Evolutionary conservation across 192 early-diverging fungal species (phyloP), one percentile per base, ranked within the genome.

Genomic region (Entophlyctis helioformis): DNA sequence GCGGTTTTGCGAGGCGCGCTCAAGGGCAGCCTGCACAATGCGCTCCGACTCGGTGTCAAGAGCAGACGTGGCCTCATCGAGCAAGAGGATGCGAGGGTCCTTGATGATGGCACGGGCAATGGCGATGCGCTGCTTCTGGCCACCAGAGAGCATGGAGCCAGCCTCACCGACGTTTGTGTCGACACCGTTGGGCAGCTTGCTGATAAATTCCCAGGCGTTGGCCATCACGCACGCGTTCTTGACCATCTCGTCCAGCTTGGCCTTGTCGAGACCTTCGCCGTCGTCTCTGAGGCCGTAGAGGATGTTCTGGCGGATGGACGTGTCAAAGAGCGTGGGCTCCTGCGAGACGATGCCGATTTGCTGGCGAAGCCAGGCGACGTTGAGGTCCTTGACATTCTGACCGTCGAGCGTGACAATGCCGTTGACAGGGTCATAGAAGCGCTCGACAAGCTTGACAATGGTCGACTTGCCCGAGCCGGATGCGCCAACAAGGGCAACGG

Each of bases 61-160:
- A 0, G 73, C 73, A 20, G 60, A 64, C 4, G 73, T 76, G 19
- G 73, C 73, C 41, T 76, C 73, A 48, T 76, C 73, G 25, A 76
- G 48, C 2, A 76, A 36, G 45, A 98, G 72, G 9, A 96, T 87
- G 20, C 62, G 63, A 11, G 91, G 89, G 53, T 91, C 73, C 47
- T 82, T 81, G 38, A 92, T 74, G 25, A 96, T 61, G 16, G 87
- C 86, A 44, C 91, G 75, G 0, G 91, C 91, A 74, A 98, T 98
- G 39, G 90, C 87, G 59, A 97, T 90, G 48, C 94, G 78, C 67
- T 94, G 89, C 59, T 91, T 91, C 59, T 91, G 89, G 23, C 89
- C 89, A 39, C 88, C 88, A 40, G 80, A 84, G 20, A 91, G 51
- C 48, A 82, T 77, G 9, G 37, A 31, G 20, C 60, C 63, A 35